phyloP scores from a whole-genome alignment of 208 protist species.

The Crithidia thermophila region DNA sequence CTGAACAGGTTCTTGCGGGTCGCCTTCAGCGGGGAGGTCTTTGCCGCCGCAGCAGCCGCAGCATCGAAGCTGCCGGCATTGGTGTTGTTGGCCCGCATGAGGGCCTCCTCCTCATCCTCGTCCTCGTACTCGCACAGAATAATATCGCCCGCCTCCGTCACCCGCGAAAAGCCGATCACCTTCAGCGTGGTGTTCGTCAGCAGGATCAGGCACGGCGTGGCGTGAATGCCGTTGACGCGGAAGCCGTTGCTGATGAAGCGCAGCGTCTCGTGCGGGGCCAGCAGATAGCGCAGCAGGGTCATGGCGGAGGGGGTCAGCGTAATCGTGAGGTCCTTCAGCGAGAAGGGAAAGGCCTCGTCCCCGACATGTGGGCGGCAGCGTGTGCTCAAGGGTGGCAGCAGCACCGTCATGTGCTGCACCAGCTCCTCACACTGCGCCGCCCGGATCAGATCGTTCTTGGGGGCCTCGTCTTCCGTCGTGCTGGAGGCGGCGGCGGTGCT shows the following conservation, averaged over 20 bases:
- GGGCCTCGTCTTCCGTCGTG: constrained; percentile 5
- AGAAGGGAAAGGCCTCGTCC: constrained; percentile 17
- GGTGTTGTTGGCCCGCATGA: constrained; percentile 6
- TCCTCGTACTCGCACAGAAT: constrained; percentile 69
- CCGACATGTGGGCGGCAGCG: constrained; percentile 58
- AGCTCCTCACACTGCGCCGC: constrained; percentile 70
- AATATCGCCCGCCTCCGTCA: constrained; percentile 83
- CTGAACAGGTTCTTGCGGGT: constrained; percentile 31
- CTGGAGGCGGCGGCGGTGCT: too few species aligned
- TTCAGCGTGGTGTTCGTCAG: constrained; percentile 70
- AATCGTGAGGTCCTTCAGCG: constrained; percentile 57
- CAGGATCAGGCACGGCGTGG: constrained; percentile 84
- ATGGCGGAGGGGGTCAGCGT: constrained; percentile 63
- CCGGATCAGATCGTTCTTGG: constrained; percentile 38
- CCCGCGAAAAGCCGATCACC: constrained; percentile 71
- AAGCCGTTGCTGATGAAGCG: constrained; percentile 91
- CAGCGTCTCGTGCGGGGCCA: constrained; percentile 72
- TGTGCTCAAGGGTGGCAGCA: constrained; percentile 57
- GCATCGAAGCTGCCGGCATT: neutral
- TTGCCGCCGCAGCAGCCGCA: neutral
- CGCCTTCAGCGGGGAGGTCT: neutral
- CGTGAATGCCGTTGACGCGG: constrained; percentile 82
- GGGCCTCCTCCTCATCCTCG: constrained; percentile 15
- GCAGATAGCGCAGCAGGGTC: constrained; percentile 70
- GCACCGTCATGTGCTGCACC: constrained; percentile 64